Evolutionary conservation across 768 basidiomycete genomes (phyloP).

Genomic region (Macrolepiota fuliginosa): DNA sequence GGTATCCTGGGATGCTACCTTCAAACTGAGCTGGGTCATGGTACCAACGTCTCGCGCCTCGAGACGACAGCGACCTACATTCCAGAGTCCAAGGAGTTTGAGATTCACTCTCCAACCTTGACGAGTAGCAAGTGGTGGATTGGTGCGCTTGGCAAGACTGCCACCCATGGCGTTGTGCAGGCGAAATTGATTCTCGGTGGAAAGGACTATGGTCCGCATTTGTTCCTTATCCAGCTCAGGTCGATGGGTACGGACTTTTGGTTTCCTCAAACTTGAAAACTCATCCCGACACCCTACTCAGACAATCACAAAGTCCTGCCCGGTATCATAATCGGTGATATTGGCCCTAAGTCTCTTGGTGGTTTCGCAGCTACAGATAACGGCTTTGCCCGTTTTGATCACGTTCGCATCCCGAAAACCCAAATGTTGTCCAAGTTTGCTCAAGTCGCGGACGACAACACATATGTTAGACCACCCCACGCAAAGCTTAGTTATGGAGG

Average conservation of each 20-base stretch:
- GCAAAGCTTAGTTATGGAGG: constrained; percentile 76
- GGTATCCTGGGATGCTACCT: constrained; percentile 73
- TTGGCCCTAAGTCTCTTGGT: constrained; percentile 60
- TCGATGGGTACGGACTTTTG: constrained; percentile 45
- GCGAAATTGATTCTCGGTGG: constrained; percentile 67
- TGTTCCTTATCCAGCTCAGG: constrained; percentile 72
- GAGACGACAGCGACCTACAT: constrained; percentile 79
- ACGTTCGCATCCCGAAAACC: constrained; percentile 62
- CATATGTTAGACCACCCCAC: constrained; percentile 66
- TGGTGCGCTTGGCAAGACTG: constrained; percentile 66
- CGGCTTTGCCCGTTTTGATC: constrained; percentile 66
- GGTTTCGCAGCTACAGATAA: constrained; percentile 56
- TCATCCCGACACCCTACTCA: constrained; percentile 18
- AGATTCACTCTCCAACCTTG: constrained; percentile 71
- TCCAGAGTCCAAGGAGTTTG: constrained; percentile 65
- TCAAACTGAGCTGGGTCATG: constrained; percentile 80
- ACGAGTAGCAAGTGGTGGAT: constrained; percentile 86
- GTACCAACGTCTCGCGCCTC: constrained; percentile 63
- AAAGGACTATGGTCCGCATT: constrained; percentile 65
- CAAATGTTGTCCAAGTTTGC: constrained; percentile 79
- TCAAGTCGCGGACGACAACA: constrained; percentile 60
- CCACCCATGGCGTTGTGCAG: constrained; percentile 75
- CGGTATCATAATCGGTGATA: constrained; percentile 67
- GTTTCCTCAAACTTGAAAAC: neutral
- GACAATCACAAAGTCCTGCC: constrained; percentile 60